phyloP scores from a whole-genome alignment of 345 rosid species.

The Gynandropsis gynandra region DNA sequence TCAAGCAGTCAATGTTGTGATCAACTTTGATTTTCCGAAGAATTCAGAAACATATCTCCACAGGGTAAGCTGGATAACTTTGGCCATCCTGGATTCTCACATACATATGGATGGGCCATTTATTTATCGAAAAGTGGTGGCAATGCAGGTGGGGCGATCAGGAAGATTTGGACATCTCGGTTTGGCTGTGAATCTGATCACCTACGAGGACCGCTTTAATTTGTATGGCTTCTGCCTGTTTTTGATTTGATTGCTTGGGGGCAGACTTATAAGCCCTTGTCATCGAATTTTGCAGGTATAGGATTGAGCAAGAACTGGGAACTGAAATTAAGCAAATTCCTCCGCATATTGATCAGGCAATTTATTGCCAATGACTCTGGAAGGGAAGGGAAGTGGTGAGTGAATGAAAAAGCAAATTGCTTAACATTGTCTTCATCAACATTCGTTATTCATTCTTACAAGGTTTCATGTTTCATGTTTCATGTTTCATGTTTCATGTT shows the following conservation, averaged over 20 bases:
- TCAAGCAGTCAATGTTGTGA: slow-evolving; percentile 90
- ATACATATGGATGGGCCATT: slow-evolving; percentile 5
- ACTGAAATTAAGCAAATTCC: slow-evolving; percentile 96
- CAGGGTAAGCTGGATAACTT: slow-evolving; percentile 52
- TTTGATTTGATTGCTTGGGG: slow-evolving; percentile 1
- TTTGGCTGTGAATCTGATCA: slow-evolving; percentile 86
- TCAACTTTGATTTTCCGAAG: slow-evolving; percentile 90
- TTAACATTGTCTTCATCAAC: too few relatives aligned
- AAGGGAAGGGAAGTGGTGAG: slow-evolving; percentile 43
- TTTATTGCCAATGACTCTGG: slow-evolving; percentile 78
- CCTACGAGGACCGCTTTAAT: slow-evolving; percentile 89
- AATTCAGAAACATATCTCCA: slow-evolving; percentile 87
- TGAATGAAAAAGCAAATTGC: too few relatives aligned
- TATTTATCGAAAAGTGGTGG: slow-evolving; percentile 2
- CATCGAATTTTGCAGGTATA: slow-evolving; percentile 46
- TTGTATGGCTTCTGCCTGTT: slow-evolving; percentile 40
- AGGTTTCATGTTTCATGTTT: too few relatives aligned
- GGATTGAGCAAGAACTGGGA: slow-evolving; percentile 97
- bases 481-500: too few relatives aligned
- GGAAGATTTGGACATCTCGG: slow-evolving; percentile 98
- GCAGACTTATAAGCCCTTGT: background rate
- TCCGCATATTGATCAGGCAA: slow-evolving; percentile 86
- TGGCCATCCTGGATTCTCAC: slow-evolving; percentile 2
- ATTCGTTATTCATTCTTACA: slow-evolving; percentile 11
- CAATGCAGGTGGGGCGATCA: slow-evolving; percentile 72